Percentiles rank a stretch among this genome's conserved stretches.
These are phyloP conservation scores for Paxillus involutus DNA, from an alignment of 768 basidiomycete species.

Conservation along the genomic window DNA sequence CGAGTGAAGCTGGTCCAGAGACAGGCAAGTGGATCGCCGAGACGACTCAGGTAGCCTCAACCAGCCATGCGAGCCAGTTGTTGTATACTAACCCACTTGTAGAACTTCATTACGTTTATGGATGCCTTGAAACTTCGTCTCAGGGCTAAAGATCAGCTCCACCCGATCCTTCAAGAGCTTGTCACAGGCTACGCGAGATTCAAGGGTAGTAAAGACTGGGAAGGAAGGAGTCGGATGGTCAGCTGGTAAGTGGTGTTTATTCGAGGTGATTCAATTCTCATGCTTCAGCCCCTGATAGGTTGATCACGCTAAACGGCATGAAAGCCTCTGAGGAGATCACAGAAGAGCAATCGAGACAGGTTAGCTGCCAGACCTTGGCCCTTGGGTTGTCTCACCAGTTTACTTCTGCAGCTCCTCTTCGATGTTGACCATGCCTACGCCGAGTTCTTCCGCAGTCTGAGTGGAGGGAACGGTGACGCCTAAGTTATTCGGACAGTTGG, in stretches of 20 bases:
- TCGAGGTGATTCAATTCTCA: not conserved
- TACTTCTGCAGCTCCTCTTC: slow-evolving; percentile 69
- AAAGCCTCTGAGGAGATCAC: slow-evolving; percentile 95
- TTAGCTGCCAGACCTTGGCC: slow-evolving; percentile 25
- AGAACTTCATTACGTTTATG: slow-evolving; percentile 99
- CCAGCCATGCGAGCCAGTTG: not conserved
- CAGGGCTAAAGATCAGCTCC: slow-evolving; percentile 96
- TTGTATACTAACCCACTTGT: not conserved
- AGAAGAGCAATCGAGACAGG: slow-evolving; percentile 94
- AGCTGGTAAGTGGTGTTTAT: slow-evolving; percentile 63
- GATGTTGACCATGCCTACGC: slow-evolving; percentile 97
- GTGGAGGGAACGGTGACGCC: slow-evolving; percentile 35
- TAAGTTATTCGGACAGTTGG: no score
- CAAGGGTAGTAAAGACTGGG: slow-evolving; percentile 94
- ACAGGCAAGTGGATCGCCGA: slow-evolving; percentile 97
- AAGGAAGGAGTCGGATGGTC: slow-evolving; percentile 87
- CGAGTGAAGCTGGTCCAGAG: slow-evolving; percentile 88
- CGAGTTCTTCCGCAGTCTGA: slow-evolving; percentile 84
- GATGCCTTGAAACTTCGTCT: slow-evolving; percentile 91
- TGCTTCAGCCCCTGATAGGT: slow-evolving; percentile 44
- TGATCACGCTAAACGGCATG: slow-evolving; percentile 96
- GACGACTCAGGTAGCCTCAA: slow-evolving; percentile 72
- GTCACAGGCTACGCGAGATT: slow-evolving; percentile 93
- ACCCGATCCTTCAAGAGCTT: slow-evolving; percentile 93
- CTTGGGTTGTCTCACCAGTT: not conserved